Evolutionary conservation across 1,284 basidiomycete species (phyloP), one percentile per base, ranked within the genome.

Genomic region (Ustilago sp.): DNA sequence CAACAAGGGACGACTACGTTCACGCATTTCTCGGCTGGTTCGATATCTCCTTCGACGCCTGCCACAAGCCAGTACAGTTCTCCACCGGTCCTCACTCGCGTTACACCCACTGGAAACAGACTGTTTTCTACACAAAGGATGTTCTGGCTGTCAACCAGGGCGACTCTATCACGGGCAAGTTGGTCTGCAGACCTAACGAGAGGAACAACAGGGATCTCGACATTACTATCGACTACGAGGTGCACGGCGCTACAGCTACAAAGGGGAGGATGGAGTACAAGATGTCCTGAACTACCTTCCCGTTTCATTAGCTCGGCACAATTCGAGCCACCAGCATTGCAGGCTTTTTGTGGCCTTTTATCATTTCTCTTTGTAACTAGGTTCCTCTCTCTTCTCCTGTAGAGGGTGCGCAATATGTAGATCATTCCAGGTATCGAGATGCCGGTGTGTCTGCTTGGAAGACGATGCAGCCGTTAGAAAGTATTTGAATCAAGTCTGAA

Each of bases 21-120:
- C 97, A 99, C 85, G 97, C 97, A n/a, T 98, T 98, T 91, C 91
- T 99, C 61, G 95, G 95, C 43, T 99, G 97, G 97, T 99, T 99
- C 88, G 97, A 99, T 87, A 93, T 98, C 83, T 90, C 91, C 55
- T 99, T 99, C 88, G 92, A 94, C 67, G 95, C 93, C 86, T 95
- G 94, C 74, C 97, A 99, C 89, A 98, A 95, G 88, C 94, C 94
- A 80, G 92, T 97, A 77, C 91, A 92, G 83, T 86, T 86, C 69
- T 80, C 77, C 11, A 86, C 84, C 17, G 84, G 84, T 28, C 84
- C 84, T 8, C 84, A 86, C 70, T 79, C 79, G 52, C 71, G 82
- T 2, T 86, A 85, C 77, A 86, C 84, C n/a, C 84, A 86, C 75
- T 86, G 84, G 84, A 86, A 86, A 77, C 84, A 85, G 78, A 86